Evolutionary conservation across 106 monocot species (phyloP).

Genomic region (Narthecium ossifragum): DNA sequence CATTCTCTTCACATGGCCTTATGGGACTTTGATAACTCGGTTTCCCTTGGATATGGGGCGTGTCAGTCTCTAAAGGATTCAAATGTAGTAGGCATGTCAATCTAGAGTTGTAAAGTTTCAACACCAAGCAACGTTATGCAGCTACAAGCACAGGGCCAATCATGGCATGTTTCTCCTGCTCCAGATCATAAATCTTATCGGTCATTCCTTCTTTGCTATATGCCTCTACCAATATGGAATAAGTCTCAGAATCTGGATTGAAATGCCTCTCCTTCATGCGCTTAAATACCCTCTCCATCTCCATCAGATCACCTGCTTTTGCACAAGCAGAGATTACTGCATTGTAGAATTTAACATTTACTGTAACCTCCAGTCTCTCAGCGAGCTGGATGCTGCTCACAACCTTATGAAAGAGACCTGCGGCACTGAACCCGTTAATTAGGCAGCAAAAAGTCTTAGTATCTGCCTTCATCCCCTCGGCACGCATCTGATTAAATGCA

Average conservation of each 20-base stretch:
- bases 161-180: slow-evolving; percentile 38
- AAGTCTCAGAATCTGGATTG: slow-evolving; percentile 51
- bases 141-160: slow-evolving; percentile 20
- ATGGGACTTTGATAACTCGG: too few species aligned
- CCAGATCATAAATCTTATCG: slow-evolving; percentile 70
- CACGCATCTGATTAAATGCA: slow-evolving; percentile 81
- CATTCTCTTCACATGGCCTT: too few species aligned
- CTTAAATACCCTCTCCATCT: slow-evolving; percentile 96
- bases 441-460: slow-evolving; percentile 84
- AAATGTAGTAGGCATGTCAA: too few species aligned
- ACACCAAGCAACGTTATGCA: slow-evolving; percentile 3
- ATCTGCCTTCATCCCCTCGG: slow-evolving; percentile 78
- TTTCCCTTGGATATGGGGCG: too few species aligned
- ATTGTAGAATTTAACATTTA: slow-evolving; percentile 64
- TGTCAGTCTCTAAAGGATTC: too few species aligned
- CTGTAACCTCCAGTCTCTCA: slow-evolving; percentile 56
- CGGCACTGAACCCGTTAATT: slow-evolving; percentile 74
- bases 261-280: slow-evolving; percentile 66
- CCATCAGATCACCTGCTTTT: slow-evolving; percentile 76
- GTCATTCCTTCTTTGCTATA: slow-evolving; percentile 86
- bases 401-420: slow-evolving; percentile 81
- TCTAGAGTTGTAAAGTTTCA: not conserved
- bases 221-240: slow-evolving; percentile 52
- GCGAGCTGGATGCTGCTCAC: slow-evolving; percentile 72
- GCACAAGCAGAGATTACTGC: slow-evolving; percentile 83